Evolutionary conservation across 176 grass and related monocot species (phyloP), one percentile per base, ranked within the genome.

Genomic region (Rhynchospora tenuis): DNA sequence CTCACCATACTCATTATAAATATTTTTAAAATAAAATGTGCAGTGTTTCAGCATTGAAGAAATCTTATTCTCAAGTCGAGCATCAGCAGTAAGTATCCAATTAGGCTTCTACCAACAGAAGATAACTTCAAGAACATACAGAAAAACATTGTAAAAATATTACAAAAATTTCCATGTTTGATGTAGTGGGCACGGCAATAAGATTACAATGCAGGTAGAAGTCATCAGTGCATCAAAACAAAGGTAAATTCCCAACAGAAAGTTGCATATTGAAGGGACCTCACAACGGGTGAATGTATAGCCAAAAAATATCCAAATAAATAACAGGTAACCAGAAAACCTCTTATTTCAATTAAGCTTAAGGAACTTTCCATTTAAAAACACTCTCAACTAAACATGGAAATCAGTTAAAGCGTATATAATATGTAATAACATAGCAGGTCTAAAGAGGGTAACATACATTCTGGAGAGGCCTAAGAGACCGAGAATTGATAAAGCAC

Each of bases 401-500:
- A 74, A 65, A 46, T 81, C 64, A 23, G 54, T 8, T 10, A 33
- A 77, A 77, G 50, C 20, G 19, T 56, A 38, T 38, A 38, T 38
- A 38, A 31, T 55, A 31, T 27, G 20, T 56, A 27, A 17, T 55
- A 24, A 55, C 48, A 5, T 56, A 56, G 19, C 24, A 56, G 31
- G 73, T 77, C 24, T 76, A 76, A 73, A 14, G 4, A 67, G 46
- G 52, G 14, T 75, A 17, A 92, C 88, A 86, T 89, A 97, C 94
- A 92, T 94, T 97, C 66, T 97, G 90, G 79, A 97, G 92, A 45
- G 86, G 72, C 62, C 43, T 93, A 57, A 97, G 78, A 28, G 92
- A 97, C 28, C 87, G 90, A 45, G 94, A 78, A 81, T 88, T 86
- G 6, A 92, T 83, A 88, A 94, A 97, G 81, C 94, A 92, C 73